Base-by-base conservation (phyloP, 345 rosid species). In the Boechera divaricarpa region DNA sequence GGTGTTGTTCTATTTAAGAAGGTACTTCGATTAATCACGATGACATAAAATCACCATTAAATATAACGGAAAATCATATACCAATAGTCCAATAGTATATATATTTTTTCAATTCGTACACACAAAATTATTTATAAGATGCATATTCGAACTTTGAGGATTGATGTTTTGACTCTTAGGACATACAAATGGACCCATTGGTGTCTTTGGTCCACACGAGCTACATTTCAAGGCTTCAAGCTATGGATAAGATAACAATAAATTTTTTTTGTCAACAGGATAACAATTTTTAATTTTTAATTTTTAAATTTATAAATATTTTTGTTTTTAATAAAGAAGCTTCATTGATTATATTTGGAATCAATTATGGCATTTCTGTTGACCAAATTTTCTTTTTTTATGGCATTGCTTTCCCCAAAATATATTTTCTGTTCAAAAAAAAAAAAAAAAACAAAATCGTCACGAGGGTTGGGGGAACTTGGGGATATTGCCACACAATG, bases 171-270 rank as follows among this genome's bases (percentile, higher is more conserved):
- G 75, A 69, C 75, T 76, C 57, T 69, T 29, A 62, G 56, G 38
- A 76, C 63, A 76, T 63, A 41, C 3, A 32, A 32, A 60, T 44
- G 70, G 78, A 66, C 78, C 64, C 75, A 52, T 73, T 16, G 65
- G 48, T 53, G 31, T 54, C 51, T 53, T 53, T 62, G 75, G 70
- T 77, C 75, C 80, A 63, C 80, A 77, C 44, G 65, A 63, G 56
- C 69, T 66, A 26, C 32, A 68, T 21, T 68, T 76, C 31, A 18
- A 18, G 21, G 21, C 21, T 18, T 18, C 21, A 69, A 70, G 63
- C 24, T 13, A 41, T 69, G 70, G 80, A 76, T 76, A 76, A 76
- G 70, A 52, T 66, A 44, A 63, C 41, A 21, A 21, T 21, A 21
- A 21, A 1, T 21, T 21, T 21, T 21, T 21, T 21, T 21, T 21